Conservation (phyloP, 306 rosid species). For the Prunus padus region DNA sequence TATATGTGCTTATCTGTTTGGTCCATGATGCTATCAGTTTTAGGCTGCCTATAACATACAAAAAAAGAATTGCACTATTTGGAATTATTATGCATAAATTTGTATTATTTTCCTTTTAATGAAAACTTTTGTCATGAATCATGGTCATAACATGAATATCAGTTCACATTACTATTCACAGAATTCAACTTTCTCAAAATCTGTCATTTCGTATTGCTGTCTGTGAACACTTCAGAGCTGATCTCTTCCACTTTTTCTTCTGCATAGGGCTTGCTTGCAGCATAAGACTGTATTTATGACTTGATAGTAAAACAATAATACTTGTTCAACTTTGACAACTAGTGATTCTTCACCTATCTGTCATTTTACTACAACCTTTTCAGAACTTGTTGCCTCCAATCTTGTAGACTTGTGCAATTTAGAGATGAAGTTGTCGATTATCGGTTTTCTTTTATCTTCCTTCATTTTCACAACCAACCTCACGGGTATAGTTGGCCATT, state of each 20-base stretch:
- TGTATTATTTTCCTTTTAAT: not conserved
- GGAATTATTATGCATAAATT: not conserved
- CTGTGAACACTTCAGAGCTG: not conserved
- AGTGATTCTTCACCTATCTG: not conserved
- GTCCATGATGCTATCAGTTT: no score
- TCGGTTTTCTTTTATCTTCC: not conserved
- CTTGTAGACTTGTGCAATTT: not conserved
- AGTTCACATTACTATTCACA: not conserved
- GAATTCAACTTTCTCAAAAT: not conserved
- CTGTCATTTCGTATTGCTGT: not conserved
- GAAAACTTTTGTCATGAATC: not conserved
- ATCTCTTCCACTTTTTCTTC: not conserved
- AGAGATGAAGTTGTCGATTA: constrained; percentile 2
- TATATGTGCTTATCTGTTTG: not conserved
- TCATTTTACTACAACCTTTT: not conserved
- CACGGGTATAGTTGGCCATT: not conserved
- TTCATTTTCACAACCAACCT: not conserved
- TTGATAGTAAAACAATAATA: not conserved
- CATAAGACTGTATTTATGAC: not conserved
- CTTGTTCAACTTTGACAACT: not conserved
- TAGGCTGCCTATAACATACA: no score
- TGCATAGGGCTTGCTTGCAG: not conserved
- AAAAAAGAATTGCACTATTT: no score
- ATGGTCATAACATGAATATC: not conserved
- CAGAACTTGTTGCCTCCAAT: not conserved